Evolutionary conservation across 768 basidiomycete species (phyloP), one percentile per base, ranked within the genome.

Genomic region (Boletus bicolor): DNA sequence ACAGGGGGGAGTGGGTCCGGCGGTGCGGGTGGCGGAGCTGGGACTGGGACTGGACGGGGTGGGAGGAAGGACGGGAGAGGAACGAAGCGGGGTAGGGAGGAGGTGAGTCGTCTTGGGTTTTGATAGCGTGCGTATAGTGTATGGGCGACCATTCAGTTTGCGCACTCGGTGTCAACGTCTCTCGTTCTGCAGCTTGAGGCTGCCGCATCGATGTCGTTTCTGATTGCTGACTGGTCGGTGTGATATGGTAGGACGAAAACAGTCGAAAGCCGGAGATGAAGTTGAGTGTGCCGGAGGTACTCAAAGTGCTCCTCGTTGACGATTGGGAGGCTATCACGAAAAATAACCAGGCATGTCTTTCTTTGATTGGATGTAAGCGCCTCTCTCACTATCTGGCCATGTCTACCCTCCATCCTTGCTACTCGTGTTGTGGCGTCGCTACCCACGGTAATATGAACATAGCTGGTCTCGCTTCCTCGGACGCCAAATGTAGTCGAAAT

Each of bases 271-370:
- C 91, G 1, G 95, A 98, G 65, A 86, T 98, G 80, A 93, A 91
- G 74, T 78, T 99, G 48, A 82, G 78, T 55, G 86, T 97, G 5
- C 97, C 96, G 0, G 97, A 98, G 64, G 71, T 81, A n/a, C 79
- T 98, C 58, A 98, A 97, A 70, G 81, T 85, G 32, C 79, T 89
- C 45, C 79, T 99, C 37, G 94, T 98, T 2, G 94, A 98, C 66
- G 97, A 98, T 63, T 99, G 97, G 97, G 96, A 98, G 72, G 84
- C 87, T 5, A 86, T 98, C 38, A 98, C 97, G 51, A 98, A 97
- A 76, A 91, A 94, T 68, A 85, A 86, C 62, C 90, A 93, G 82
- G 96, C 89, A 55, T 28, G 73, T 58, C 26, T 24, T 17, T 17
- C 21, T 43, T 39, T 42, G 15, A 38, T 48, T 39, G 19, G 21